A percentile compares a stretch with the other conserved stretches of the same genome.
These are phyloP conservation scores for Gastrolobium bilobum DNA, from an alignment of 306 rosid species.

Conservation along the genomic window DNA sequence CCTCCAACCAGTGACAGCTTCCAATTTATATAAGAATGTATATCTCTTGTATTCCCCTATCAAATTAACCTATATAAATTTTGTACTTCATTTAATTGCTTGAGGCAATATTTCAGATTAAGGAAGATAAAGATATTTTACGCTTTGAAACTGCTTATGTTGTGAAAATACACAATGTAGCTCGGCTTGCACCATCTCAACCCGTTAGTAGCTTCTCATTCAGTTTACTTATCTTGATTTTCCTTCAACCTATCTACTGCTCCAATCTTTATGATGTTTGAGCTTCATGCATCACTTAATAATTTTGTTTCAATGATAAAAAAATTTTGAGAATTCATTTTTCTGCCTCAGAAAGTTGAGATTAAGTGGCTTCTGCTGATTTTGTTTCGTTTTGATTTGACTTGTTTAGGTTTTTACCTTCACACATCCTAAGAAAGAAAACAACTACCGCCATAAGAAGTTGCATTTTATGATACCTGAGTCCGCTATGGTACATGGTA, in stretches of 20 bases:
- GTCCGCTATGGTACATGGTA: slow-evolving; percentile 91
- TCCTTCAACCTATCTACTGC: neutral
- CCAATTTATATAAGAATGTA: slow-evolving; percentile 92
- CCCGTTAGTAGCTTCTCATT: slow-evolving; percentile 63
- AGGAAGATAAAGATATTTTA: slow-evolving; percentile 79
- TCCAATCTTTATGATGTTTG: neutral
- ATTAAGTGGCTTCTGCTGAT: slow-evolving; percentile 9
- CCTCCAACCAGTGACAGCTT: slow-evolving; percentile 95
- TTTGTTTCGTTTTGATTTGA: slow-evolving; percentile 8
- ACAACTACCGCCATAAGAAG: slow-evolving; percentile 80
- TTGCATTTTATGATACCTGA: slow-evolving; percentile 78
- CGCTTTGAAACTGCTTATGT: slow-evolving; percentile 98
- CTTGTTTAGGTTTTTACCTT: slow-evolving; percentile 78
- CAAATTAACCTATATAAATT: slow-evolving; percentile 18
- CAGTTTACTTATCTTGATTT: neutral
- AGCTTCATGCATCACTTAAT: neutral
- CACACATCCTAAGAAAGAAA: slow-evolving; percentile 75
- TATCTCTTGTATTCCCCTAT: slow-evolving; percentile 14
- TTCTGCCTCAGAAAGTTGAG: slow-evolving; percentile 33
- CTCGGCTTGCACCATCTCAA: slow-evolving; percentile 85
- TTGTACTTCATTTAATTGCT: slow-evolving; percentile 1
- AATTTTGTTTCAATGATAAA: neutral
- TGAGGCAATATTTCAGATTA: slow-evolving; percentile 66
- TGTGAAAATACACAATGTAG: slow-evolving; percentile 86
- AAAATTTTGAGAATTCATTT: neutral